Conservation (phyloP, 2,329 filamentous ascomycete species). For the Aspergillus tanneri region DNA sequence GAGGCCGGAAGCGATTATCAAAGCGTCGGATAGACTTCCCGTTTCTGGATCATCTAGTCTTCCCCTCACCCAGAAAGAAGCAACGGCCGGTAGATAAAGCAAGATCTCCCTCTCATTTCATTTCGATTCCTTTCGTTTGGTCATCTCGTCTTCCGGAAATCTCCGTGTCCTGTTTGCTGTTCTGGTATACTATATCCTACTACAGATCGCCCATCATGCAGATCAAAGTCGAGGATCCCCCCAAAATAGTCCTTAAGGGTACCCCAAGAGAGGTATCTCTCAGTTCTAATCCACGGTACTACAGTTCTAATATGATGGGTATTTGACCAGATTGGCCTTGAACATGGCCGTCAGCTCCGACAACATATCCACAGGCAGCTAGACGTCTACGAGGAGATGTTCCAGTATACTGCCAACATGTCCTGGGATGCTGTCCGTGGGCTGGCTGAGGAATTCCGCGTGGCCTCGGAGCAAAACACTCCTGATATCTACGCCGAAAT, state of each 20-base stretch:
- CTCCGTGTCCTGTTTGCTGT: too few relatives aligned
- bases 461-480: constrained; percentile 40
- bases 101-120: too few relatives aligned
- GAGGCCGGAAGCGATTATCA: too few relatives aligned
- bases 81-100: too few relatives aligned
- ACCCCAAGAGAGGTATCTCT: constrained; percentile 27
- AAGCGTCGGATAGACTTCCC: too few relatives aligned
- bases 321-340: constrained; percentile 44
- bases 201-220: constrained; percentile 48
- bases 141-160: too few relatives aligned
- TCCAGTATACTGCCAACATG: constrained; percentile 48
- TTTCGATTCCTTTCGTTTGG: too few relatives aligned
- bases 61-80: too few relatives aligned
- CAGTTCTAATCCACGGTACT: background rate
- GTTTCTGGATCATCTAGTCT: too few relatives aligned
- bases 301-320: background rate
- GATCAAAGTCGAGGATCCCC: constrained; percentile 15
- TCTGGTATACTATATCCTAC: too few relatives aligned
- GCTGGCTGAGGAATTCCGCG: constrained; percentile 50
- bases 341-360: constrained; percentile 46
- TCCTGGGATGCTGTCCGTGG: constrained; percentile 48
- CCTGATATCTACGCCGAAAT: constrained; percentile 48
- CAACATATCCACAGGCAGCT: constrained; percentile 46
- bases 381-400: constrained; percentile 49
- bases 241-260: constrained; percentile 26